Percentiles rank a stretch among this genome's conserved stretches.
Evolutionary conservation across 1,139 yeast species (phyloP).

Genomic region (Geotrichum restrictum): DNA sequence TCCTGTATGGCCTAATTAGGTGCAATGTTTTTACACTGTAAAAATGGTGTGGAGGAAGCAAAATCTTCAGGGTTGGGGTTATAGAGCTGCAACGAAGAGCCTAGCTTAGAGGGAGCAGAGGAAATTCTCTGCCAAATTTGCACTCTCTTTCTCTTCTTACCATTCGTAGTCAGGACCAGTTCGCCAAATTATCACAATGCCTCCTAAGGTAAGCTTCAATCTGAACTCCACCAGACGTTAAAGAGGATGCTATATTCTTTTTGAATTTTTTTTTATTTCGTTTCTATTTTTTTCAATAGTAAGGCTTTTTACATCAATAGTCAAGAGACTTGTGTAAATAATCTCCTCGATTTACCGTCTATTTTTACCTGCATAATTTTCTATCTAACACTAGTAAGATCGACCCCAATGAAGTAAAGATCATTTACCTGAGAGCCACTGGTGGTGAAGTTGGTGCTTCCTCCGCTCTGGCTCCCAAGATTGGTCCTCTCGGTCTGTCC

Average conservation of each 20-base stretch:
- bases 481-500: conserved; percentile 99
- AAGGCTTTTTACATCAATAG: background rate
- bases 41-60: no score
- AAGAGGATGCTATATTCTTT: background rate
- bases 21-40: background rate
- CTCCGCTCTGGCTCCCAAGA: conserved; percentile 99
- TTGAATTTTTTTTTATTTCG: background rate
- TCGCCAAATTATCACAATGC: conserved; percentile 21
- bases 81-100: background rate
- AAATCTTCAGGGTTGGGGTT: conserved; percentile 1
- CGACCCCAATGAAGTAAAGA: conserved; percentile 98
- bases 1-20: background rate
- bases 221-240: background rate
- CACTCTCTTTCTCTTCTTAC: conserved; percentile 15
- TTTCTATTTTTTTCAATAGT: background rate
- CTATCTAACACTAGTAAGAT: conserved; percentile 44
- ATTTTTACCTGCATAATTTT: background rate
- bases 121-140: background rate
- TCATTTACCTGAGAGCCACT: conserved; percentile 98
- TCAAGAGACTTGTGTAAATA: background rate
- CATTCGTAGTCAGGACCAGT: conserved; percentile 18
- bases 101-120: background rate
- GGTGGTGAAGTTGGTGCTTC: conserved; percentile 99
- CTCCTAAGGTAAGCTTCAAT: conserved; percentile 21
- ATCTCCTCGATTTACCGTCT: background rate